Evolutionary conservation across 176 grass and related monocot species (phyloP).

Genomic region (Triticum urartu): DNA sequence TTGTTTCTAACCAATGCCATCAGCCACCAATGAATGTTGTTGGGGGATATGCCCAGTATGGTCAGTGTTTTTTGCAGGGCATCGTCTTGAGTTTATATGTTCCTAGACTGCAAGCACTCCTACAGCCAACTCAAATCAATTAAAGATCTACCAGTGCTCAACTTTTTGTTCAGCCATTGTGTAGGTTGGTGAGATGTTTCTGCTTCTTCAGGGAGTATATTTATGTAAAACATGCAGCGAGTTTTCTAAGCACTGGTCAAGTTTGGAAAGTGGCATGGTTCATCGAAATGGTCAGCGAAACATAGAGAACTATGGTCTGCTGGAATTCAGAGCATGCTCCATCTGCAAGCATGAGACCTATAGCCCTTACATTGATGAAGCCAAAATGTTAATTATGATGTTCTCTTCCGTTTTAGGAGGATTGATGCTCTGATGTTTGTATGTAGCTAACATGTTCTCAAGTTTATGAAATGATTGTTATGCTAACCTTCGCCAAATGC

Average conservation of each 20-base stretch:
- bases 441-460: neutral
- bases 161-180: neutral
- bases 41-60: neutral
- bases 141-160: neutral
- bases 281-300: too few relatives aligned
- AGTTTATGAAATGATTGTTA: neutral
- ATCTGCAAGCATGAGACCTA: conserved; percentile 10
- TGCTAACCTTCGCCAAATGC: neutral
- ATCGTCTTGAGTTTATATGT: neutral
- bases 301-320: neutral
- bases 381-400: neutral
- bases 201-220: neutral
- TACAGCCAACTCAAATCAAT: conserved; percentile 11
- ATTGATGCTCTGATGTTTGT: neutral
- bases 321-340: conserved; percentile 11
- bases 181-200: neutral
- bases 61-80: neutral
- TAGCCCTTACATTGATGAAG: neutral
- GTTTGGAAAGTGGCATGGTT: neutral
- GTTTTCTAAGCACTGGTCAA: neutral
- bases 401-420: neutral
- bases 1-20: conserved; percentile 4
- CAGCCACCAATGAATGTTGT: neutral
- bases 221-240: conserved; percentile 26
- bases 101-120: neutral